Evolutionary conservation across 2,329 filamentous ascomycete genomes (phyloP), one percentile per base, ranked within the genome.

Genomic region (Hirsutella rhossiliensis): DNA sequence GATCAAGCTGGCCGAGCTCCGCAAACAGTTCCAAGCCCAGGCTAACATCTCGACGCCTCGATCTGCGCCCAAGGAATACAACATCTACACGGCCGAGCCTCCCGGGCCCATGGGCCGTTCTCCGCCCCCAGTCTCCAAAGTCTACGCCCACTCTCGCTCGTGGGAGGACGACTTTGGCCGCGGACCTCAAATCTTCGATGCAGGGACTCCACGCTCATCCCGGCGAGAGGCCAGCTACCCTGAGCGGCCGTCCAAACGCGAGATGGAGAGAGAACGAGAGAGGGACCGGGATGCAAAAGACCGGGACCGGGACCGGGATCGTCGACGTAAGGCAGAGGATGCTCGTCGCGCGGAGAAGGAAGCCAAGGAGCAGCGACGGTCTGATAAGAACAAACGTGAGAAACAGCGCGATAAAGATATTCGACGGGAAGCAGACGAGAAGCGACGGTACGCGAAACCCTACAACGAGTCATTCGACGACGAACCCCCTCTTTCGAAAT

Each of bases 1-100:
- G 58, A 71, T 83, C 48, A 78, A 73, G 54, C 62, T 89, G 49
- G 77, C 76, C 42, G 77, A 82, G 58, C 65, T 87, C 55, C 75
- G 75, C 58, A 78, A 76, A 62, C 64, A 75, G 52, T 56, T 67
- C 50, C 54, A 66, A 54, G 60, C 60, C 50, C 65, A 69, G 54
- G 54, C 64, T 48, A 67, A 67, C 46, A 60, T 63, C 4, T 66
- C 72, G 1, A 64, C 64, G 7, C 60, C 69, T n/a, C 66, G 68
- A 38, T 60, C 67, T 18, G 59, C 71, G 12, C 45, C 58, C 23
- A 56, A 56, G 43, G 55, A 71, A 52, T 57, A 68, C 55, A 68
- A 78, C 40, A 62, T 78, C 38, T 66, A 67, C 48, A 72, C 71
- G 3, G 67, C 72, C 13, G 73, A 77, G 44, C 72, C 71, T 11